Conservation (phyloP, 768 basidiomycete species). For the Tulasnella sp. region DNA sequence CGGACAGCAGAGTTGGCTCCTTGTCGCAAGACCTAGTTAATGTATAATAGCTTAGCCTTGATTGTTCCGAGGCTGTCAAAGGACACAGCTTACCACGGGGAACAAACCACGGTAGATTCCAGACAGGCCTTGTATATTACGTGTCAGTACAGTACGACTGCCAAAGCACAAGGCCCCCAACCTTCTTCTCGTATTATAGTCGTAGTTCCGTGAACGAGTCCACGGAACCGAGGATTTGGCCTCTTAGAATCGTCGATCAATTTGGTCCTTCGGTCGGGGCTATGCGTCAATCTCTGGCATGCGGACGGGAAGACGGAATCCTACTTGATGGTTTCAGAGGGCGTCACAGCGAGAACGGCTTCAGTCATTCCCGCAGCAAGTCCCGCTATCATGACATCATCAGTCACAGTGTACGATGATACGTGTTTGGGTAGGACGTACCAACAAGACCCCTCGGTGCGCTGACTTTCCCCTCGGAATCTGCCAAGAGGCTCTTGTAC, state of each 20-base stretch:
- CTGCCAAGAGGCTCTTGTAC: slow-evolving; percentile 77
- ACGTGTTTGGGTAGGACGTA: slow-evolving; percentile 29
- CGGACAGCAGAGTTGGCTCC: slow-evolving; percentile 95
- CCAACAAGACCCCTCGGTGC: slow-evolving; percentile 78
- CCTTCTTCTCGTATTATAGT: slow-evolving; percentile 83
- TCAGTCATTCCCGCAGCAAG: slow-evolving; percentile 79
- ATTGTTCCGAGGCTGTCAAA: neutral
- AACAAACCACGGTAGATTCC: slow-evolving; percentile 84
- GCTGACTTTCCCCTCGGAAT: slow-evolving; percentile 83
- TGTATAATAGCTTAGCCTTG: neutral
- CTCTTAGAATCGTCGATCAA: slow-evolving; percentile 90
- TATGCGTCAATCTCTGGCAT: neutral
- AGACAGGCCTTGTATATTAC: neutral
- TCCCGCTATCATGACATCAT: slow-evolving; percentile 31
- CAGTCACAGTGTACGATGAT: neutral
- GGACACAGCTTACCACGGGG: slow-evolving; percentile 63
- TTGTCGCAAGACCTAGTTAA: slow-evolving; percentile 83
- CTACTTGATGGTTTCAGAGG: slow-evolving; percentile 97
- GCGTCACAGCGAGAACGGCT: slow-evolving; percentile 90
- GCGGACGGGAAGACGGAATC: slow-evolving; percentile 28
- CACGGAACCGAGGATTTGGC: slow-evolving; percentile 75
- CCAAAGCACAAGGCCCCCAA: slow-evolving; percentile 39
- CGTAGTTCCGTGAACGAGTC: slow-evolving; percentile 74
- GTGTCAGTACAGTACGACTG: neutral
- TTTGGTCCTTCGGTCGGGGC: slow-evolving; percentile 69